These are phyloP conservation scores for Glycine latifolia DNA, from an alignment of 306 rosid species.

Conservation along the genomic window DNA sequence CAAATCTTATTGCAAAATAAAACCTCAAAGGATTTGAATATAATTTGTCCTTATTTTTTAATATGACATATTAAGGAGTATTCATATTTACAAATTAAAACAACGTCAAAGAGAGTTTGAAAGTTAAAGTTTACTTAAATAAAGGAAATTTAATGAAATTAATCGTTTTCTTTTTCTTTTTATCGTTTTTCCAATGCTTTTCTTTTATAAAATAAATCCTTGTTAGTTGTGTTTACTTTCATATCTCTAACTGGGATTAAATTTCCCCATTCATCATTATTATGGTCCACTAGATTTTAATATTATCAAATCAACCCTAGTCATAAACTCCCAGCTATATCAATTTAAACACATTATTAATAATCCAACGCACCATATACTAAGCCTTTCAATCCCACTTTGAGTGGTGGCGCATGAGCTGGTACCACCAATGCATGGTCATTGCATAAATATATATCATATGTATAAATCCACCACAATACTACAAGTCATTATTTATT, in stretches of 20 bases:
- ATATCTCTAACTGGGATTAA: not conserved
- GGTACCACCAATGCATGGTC: conserved; percentile 27
- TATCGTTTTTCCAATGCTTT: not conserved
- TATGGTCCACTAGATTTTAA: not conserved
- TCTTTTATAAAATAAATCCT: not conserved
- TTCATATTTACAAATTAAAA: not conserved
- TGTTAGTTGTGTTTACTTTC: too few relatives aligned
- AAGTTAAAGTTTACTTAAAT: not conserved
- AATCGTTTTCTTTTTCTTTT: not conserved
- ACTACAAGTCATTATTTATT: conserved; percentile 23
- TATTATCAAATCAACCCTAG: conserved; percentile 3
- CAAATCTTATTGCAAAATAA: too few relatives aligned
- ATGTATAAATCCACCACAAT: conserved; percentile 1
- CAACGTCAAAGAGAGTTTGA: not conserved
- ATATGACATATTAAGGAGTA: too few relatives aligned
- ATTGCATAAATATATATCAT: not conserved
- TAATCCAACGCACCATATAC: conserved; percentile 12
- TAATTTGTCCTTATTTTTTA: too few relatives aligned
- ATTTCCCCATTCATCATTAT: not conserved
- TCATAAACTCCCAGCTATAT: conserved; percentile 28
- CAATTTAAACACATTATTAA: conserved; percentile 7
- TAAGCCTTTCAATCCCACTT: conserved; percentile 31
- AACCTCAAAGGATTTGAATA: too few relatives aligned
- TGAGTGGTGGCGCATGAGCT: conserved; percentile 41
- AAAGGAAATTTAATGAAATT: not conserved